Evolutionary conservation across 306 rosid genomes (phyloP), one percentile per base, ranked within the genome.

Genomic region (Vigna nakashimae): DNA sequence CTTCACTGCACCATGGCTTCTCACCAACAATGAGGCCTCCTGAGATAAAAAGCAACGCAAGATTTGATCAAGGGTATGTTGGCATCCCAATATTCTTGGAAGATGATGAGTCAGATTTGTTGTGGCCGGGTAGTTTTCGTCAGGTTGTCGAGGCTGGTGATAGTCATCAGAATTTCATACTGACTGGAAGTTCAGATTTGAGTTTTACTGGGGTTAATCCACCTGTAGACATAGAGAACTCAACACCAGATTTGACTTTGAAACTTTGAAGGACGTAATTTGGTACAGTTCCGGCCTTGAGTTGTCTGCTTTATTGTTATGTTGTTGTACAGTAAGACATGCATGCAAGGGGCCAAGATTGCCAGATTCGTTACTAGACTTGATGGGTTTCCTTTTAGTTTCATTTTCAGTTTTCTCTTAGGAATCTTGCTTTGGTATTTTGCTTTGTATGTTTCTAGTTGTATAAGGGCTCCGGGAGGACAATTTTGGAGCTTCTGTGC

Each of bases 41-140:
- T 16, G 97, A 91, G 71, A 24, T 51, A 12, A 86, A 88, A 65
- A 86, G 20, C 79, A 73, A 82, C 57, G 81, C 87, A 60, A 82
- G 79, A 82, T 90, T 89, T 9, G 93, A 90, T 65, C 88, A 84
- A n/a, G 90, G 93, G 7, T 84, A 78, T 60, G 17, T 78, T 28
- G 88, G 96, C 8, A 75, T 70, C 65, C 97, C 98, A 3, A 78
- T 91, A n/a, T 93, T 88, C 79, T 64, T 85, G 82, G 91, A 89
- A 60, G 91, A 93, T 40, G 97, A 90, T 13, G 96, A 90, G 34
- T 75, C 91, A 9, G 91, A 88, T 48, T 76, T 87, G 78, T 66
- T 89, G 71, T 93, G 98, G 98, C 98, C 97, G 0, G 97, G 98
- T 51, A 93, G 98, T 82, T 93, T 93, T 58, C 91, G 96, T 9